Base-by-base conservation (phyloP, 345 rosid species). In the Orychophragmus violaceus region DNA sequence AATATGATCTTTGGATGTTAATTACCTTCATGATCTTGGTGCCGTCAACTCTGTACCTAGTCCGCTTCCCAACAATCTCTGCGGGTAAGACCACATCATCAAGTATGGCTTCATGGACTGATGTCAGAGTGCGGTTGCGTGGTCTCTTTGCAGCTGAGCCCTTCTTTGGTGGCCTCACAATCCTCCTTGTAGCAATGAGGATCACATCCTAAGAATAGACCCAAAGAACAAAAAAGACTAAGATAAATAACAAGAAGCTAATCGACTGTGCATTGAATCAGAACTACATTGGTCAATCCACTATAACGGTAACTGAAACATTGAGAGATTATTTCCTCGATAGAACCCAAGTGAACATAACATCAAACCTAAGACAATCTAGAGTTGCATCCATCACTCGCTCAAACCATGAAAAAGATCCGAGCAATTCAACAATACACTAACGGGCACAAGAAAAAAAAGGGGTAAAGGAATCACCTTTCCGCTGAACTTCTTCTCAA, bases 41-140 rank as follows among this genome's bases (percentile, higher is more conserved):
- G 17, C 98, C 96, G 45, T 92, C 98, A 39, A 89, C 51, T 59
- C 91, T 68, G 66, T 87, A 87, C 82, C 89, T 85, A 14, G 66
- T 69, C 0, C 92, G 89, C 77, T 89, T 89, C 46, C 96, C 98
- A n/a, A 89, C 92, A 82, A 89, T 92, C 82, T 92, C 96, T 17
- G 98, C 96, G 6, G 96, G 96, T 53, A 83, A 59, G 12, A 89
- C 98, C 59, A 92, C 68, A 71, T 91, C 97, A 77, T 88, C 98
- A 2, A 92, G 82, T 80, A 86, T 85, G 14, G 93, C 90, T 70
- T 90, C 93, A 42, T 88, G 91, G 27, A 88, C 97, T 19, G 90
- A 16, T 30, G 93, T 90, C 35, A 88, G 82, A 16, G 97, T 90
- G 36, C 95, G 93, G 84, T 70, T 83, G 39, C 98, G 90, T n/a